phyloP scores from a whole-genome alignment of 75 land plant genomes.

The Azolla pinnata region DNA sequence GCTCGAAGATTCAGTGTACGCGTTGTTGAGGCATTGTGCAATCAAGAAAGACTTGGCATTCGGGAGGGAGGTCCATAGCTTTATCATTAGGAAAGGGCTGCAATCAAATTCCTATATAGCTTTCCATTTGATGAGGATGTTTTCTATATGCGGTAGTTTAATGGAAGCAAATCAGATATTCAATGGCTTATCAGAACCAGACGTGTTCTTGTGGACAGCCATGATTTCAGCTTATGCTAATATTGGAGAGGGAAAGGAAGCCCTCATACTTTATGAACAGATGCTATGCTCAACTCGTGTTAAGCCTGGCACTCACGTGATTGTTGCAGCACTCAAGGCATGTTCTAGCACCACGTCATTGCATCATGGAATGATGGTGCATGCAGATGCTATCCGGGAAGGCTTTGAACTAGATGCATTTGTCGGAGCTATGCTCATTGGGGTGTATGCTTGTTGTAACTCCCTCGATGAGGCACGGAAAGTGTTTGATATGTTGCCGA shows the following conservation, averaged over 20 bases:
- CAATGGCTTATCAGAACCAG: constrained; percentile 6
- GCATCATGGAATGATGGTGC: background rate
- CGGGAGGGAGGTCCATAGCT: background rate
- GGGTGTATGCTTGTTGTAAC: background rate
- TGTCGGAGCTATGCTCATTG: background rate
- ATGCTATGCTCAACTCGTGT: constrained; percentile 1
- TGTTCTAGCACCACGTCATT: background rate
- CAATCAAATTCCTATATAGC: background rate
- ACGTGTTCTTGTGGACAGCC: constrained; percentile 14
- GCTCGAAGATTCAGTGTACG: background rate
- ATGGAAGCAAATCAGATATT: constrained; percentile 18
- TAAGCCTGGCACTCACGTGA: background rate
- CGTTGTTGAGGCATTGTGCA: background rate
- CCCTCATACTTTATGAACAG: background rate
- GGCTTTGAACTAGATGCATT: background rate
- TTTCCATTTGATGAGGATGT: constrained; percentile 12
- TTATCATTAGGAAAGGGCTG: background rate
- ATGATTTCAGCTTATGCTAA: constrained; percentile 17
- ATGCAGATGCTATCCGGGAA: background rate
- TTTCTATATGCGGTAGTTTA: constrained; percentile 19
- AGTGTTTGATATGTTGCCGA: background rate
- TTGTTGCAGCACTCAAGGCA: background rate
- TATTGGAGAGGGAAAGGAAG: constrained; percentile 4
- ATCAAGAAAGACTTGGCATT: background rate
- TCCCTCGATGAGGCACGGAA: constrained; percentile 3